phyloP scores from a whole-genome alignment of 345 rosid genomes.

The Capsella bursapastoris region DNA sequence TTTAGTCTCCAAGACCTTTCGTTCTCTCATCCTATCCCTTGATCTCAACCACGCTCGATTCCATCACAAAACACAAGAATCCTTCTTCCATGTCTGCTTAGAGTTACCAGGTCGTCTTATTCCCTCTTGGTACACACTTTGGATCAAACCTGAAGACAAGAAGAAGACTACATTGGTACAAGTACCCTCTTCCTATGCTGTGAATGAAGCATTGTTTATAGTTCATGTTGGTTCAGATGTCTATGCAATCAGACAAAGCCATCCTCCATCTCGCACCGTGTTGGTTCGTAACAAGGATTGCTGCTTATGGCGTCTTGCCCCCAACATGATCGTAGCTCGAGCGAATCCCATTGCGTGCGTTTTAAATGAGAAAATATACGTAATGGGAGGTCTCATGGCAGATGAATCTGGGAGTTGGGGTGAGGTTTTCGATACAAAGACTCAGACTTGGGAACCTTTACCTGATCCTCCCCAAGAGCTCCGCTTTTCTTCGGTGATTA shows the following conservation, averaged over 20 bases:
- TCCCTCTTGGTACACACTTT: constrained; percentile 5
- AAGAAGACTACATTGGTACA: constrained; percentile 5
- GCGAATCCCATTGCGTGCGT: constrained; percentile 57
- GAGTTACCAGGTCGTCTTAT: constrained; percentile 12
- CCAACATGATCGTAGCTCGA: constrained; percentile 60
- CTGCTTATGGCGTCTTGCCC: constrained; percentile 53
- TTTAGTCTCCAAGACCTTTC: constrained; percentile 61
- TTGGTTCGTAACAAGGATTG: constrained; percentile 68
- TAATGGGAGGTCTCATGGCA: constrained; percentile 39
- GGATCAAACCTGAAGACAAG: constrained; percentile 25
- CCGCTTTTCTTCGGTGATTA: not conserved
- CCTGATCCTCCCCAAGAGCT: constrained; percentile 12
- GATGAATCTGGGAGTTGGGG: not conserved
- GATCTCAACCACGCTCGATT: constrained; percentile 56
- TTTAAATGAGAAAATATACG: constrained; percentile 54
- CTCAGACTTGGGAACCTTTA: constrained; percentile 22
- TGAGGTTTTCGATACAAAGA: constrained; percentile 4
- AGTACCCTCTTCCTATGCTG: constrained; percentile 1
- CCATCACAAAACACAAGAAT: constrained; percentile 45
- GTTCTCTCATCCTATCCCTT: constrained; percentile 52
- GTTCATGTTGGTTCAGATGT: constrained; percentile 52
- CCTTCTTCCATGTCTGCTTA: constrained; percentile 57
- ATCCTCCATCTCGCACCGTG: constrained; percentile 41
- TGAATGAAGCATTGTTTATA: not conserved
- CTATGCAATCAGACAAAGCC: constrained; percentile 58